A percentile compares a stretch with the other conserved stretches of the same genome.
phyloP scores from a whole-genome alignment of 1,284 basidiomycete genomes.

The Sporisorium graminicola region DNA sequence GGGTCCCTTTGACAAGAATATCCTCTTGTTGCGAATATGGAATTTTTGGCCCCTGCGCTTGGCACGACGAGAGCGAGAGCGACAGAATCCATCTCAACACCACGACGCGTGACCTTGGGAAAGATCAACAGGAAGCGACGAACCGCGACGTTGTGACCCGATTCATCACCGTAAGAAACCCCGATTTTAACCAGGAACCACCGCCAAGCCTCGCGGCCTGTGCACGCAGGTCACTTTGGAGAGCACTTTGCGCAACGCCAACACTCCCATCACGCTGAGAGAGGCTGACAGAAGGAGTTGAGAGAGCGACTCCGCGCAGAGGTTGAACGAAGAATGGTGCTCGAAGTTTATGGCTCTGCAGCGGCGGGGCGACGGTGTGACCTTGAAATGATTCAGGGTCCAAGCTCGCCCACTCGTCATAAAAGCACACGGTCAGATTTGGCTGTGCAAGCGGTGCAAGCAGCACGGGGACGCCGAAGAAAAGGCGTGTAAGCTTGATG shows the following conservation, averaged over 20 bases:
- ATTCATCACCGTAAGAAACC: neutral
- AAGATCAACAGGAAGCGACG: conserved; percentile 1
- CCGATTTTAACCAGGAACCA: conserved; percentile 1
- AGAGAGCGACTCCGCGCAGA: neutral
- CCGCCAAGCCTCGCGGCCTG: neutral
- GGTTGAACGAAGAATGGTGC: neutral
- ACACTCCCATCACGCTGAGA: neutral
- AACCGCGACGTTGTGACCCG: conserved; percentile 14
- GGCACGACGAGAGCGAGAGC: neutral
- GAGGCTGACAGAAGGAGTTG: neutral
- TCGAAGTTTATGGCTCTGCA: neutral
- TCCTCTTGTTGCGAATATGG: neutral
- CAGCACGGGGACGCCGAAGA: neutral
- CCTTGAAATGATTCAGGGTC: neutral
- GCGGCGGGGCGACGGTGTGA: neutral
- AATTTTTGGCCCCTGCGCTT: conserved; percentile 20
- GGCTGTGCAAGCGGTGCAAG: neutral
- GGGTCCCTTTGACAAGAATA: neutral
- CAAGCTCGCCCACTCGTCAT: neutral
- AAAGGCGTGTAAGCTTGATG: neutral
- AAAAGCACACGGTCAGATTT: neutral
- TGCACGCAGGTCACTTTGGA: neutral
- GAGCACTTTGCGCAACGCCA: neutral
- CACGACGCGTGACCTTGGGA: conserved; percentile 27
- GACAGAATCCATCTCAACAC: neutral